Evolutionary conservation across 768 basidiomycete genomes (phyloP), one percentile per base, ranked within the genome.

Genomic region (Amanita brunnescens): DNA sequence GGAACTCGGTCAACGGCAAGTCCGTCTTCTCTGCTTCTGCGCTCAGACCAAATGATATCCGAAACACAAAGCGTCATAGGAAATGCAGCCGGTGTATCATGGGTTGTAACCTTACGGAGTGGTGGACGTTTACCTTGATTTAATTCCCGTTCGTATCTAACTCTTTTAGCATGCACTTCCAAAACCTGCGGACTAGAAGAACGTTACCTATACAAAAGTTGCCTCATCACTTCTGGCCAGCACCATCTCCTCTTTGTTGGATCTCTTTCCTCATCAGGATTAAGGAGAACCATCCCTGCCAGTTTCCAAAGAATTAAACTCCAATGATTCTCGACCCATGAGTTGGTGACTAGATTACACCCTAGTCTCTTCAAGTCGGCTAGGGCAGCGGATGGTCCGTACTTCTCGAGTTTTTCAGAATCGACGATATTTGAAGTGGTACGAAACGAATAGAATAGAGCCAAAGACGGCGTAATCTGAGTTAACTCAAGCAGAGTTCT

Each of bases 321-420:
- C 89, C 92, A 99, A 58, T 96, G 93, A 59, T 97, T 97, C 46
- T 87, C 79, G 1, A 96, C 83, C 96, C 96, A 99, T 20, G 72
- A 66, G 55, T 80, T 71, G 6, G 82, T 87, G 2, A 80, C 87
- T 20, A 91, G 73, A 2, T 60, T 63, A 55, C 91, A 93, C 0
- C 86, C 88, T 7, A 62, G 69, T 20, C 64, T 63, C 3, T 74
- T 67, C 8, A 92, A 67, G 52, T 80, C 71, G 21, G 74, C 63
- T 14, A 85, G 66, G 1, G 81, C 86, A 10, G 74, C 77, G 1
- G 68, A 56, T n/a, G 81, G 67, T 9, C 78, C 84, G 0, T 80
- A 67, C 26, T 20, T 39, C 13, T 24, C 33, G 32, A 7, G 6
- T 55, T 57, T 6, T 50, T n/a, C 21, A 62, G 54, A 30, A 59